phyloP scores from a whole-genome alignment of 2,329 filamentous ascomycete genomes.

The Truncatella angustata region DNA sequence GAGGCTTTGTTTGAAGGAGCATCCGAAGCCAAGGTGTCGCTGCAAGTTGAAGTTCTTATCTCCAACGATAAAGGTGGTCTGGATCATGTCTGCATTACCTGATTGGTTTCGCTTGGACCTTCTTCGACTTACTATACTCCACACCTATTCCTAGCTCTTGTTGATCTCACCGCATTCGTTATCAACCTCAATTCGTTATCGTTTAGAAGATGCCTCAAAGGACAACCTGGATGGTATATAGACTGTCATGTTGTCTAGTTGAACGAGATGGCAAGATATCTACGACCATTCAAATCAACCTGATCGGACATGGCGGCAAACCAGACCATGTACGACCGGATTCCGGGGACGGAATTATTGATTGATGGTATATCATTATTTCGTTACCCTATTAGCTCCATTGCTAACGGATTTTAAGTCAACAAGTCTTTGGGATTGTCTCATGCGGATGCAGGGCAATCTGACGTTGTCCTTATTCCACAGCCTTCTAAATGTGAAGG shows the following conservation, averaged over 20 bases:
- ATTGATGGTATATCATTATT: slow-evolving; percentile 2
- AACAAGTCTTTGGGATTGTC: not conserved
- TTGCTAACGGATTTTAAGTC: not conserved
- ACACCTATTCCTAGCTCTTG: not conserved
- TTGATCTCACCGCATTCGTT: too few relatives aligned
- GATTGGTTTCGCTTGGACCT: not conserved
- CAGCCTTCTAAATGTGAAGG: slow-evolving; percentile 9
- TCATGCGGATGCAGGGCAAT: slow-evolving; percentile 5
- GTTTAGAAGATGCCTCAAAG: not conserved
- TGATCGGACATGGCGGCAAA: not conserved
- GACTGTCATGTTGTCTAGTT: too few relatives aligned
- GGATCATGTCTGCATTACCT: not conserved
- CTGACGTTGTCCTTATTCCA: slow-evolving; percentile 11
- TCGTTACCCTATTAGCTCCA: not conserved
- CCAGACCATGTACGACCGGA: not conserved
- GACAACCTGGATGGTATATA: too few relatives aligned
- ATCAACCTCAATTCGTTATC: too few relatives aligned
- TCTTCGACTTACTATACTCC: not conserved
- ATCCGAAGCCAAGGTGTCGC: too few relatives aligned
- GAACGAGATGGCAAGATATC: too few relatives aligned
- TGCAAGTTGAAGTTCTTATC: not conserved
- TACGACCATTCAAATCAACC: not conserved
- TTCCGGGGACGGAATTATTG: slow-evolving; percentile 3
- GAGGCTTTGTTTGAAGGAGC: too few relatives aligned
- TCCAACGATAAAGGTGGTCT: not conserved